phyloP scores from a whole-genome alignment of 306 rosid species.

The Macrotyloma uniflorum region DNA sequence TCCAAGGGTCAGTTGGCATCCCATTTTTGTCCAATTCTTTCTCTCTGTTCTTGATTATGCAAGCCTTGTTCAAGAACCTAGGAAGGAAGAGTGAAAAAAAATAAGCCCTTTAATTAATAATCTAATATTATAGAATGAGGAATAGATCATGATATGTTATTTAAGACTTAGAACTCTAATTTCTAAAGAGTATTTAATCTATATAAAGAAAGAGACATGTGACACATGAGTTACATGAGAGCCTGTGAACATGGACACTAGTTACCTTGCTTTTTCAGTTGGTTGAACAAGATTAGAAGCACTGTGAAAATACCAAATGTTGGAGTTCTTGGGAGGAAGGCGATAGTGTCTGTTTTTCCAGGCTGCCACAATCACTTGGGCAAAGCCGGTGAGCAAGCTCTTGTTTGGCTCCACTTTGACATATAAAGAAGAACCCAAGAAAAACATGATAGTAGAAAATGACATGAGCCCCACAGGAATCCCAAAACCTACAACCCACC shows the following conservation, averaged over 20 bases:
- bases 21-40: conserved; percentile 59
- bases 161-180: too few species aligned
- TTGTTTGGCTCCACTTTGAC: conserved; percentile 54
- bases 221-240: too few species aligned
- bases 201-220: too few species aligned
- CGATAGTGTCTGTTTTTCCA: conserved; percentile 67
- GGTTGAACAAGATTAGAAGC: conserved; percentile 65
- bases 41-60: conserved; percentile 54
- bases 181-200: too few species aligned
- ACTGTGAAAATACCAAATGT: conserved; percentile 53
- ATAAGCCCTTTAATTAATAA: too few species aligned
- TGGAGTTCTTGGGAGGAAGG: conserved; percentile 48
- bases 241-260: too few species aligned
- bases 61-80: conserved; percentile 86
- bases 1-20: conserved; percentile 60
- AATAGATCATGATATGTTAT: too few species aligned
- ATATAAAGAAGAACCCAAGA: conserved; percentile 64
- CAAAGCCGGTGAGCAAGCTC: conserved; percentile 57
- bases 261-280: conserved; percentile 68
- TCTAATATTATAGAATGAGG: too few species aligned
- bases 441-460: conserved; percentile 57
- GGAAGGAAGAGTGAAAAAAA: neutral
- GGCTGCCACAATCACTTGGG: conserved; percentile 57
- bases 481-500: conserved; percentile 76
- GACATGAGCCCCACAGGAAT: conserved; percentile 72